Evolutionary conservation across 2,329 filamentous ascomycete species (phyloP), one percentile per base, ranked within the genome.

Genomic region (Aspergillus aculeatinus): DNA sequence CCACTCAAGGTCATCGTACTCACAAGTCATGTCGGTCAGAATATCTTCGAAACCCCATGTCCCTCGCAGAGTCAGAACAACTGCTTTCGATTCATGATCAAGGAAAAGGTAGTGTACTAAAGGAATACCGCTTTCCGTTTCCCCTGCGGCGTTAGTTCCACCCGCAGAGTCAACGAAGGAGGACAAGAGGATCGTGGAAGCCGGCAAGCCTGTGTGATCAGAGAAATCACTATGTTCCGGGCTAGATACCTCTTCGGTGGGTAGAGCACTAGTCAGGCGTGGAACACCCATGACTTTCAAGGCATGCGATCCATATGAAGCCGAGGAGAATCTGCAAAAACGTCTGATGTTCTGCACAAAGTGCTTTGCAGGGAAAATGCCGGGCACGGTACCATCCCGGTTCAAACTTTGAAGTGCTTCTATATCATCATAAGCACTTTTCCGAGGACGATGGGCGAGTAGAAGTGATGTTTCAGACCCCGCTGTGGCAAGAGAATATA

Each of bases 1-100:
- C 87, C 89, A 77, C 60, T 72, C 68, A 3, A 77, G 67, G 57
- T 87, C 82, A 65, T 89, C 87, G 63, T 90, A 91, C 51, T 90
- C 88, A 72, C 88, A 91, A 31, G 88, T 88, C 83, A 91, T 85
- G 68, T 91, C 89, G 0, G 88, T 88, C 39, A 91, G 76, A 25
- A 91, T 84, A 68, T 91, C 89, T 67, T 91, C 88, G 61, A 91
- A 90, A 0, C 89, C 89, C 44, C 90, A 79, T 0, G 89, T 91
- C 1, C 89, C 89, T 42, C 89, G 83, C 54, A 89, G 89, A 1
- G 88, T 87, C n/a, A 91, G 77, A 0, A 91, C 88, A 0, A 91
- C 85, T 0, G 89, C 88, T 67, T 87, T 88, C 1, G 88, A 88
- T 55, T 88, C 85, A 68, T 89, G 87, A 65, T 91, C 89, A 0